Percentiles rank a stretch among this genome's conserved stretches.
Evolutionary conservation across 1,284 basidiomycete genomes (phyloP).

Genomic region (Heterobasidion occidentale): DNA sequence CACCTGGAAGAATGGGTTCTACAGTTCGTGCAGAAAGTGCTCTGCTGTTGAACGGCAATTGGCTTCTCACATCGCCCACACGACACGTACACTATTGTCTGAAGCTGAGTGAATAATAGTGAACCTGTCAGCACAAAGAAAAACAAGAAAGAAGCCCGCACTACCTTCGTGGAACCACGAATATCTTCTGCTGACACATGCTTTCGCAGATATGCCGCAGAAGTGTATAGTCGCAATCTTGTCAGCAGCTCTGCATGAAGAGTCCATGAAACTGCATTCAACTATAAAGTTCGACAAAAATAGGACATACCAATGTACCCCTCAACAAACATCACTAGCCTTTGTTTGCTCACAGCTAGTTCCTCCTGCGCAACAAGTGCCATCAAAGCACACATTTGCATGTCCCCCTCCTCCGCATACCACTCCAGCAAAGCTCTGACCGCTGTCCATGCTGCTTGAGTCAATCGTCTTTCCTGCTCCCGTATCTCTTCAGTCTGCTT

Average conservation of each 20-base stretch:
- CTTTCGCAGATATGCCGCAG: conserved; percentile 67
- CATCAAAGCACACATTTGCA: conserved; percentile 71
- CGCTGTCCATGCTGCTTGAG: conserved; percentile 47
- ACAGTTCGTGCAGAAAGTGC: conserved; percentile 45
- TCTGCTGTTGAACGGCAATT: conserved; percentile 27
- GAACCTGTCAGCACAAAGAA: neutral
- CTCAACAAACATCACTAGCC: conserved; percentile 51
- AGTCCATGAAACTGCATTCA: neutral
- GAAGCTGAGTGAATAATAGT: conserved; percentile 32
- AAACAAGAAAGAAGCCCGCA: conserved; percentile 9
- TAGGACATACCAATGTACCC: conserved; percentile 53
- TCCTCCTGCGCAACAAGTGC: conserved; percentile 51
- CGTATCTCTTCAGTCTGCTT: conserved; percentile 30
- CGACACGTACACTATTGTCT: conserved; percentile 59
- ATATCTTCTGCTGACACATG: conserved; percentile 43
- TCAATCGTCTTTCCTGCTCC: conserved; percentile 43
- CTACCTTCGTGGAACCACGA: conserved; percentile 41
- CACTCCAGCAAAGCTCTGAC: conserved; percentile 48
- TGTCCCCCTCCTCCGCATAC: conserved; percentile 62
- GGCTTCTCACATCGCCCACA: conserved; percentile 64
- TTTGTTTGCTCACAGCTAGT: conserved; percentile 34
- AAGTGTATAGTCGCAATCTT: conserved; percentile 50
- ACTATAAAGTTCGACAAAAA: neutral
- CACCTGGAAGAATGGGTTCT: conserved; percentile 41
- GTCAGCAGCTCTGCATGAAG: conserved; percentile 45